Evolutionary conservation across 2,329 filamentous ascomycete genomes (phyloP).

Genomic region (Xenoacremonium recifei): DNA sequence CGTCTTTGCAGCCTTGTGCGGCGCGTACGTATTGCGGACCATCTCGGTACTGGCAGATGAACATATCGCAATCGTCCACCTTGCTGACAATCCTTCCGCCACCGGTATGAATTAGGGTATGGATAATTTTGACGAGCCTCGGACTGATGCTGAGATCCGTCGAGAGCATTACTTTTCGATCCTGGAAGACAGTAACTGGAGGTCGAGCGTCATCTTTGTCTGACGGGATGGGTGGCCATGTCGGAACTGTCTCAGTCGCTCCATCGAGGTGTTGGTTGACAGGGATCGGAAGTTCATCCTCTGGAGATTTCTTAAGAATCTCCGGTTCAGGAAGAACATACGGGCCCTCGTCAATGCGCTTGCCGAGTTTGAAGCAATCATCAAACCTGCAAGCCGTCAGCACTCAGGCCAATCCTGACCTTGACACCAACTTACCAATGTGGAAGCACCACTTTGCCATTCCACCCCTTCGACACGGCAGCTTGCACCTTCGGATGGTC

Average conservation of each 20-base stretch:
- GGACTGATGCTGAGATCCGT: slow-evolving; percentile 69
- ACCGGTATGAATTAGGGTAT: slow-evolving; percentile 67
- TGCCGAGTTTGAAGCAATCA: slow-evolving; percentile 90
- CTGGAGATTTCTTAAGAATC: slow-evolving; percentile 61
- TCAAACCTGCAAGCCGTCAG: slow-evolving; percentile 69
- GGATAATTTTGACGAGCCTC: slow-evolving; percentile 65
- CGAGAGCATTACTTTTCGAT: slow-evolving; percentile 75
- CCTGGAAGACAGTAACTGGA: slow-evolving; percentile 71
- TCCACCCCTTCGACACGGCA: slow-evolving; percentile 63
- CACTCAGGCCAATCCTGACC: background rate
- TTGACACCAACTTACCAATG: slow-evolving; percentile 66
- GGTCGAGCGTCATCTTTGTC: slow-evolving; percentile 42
- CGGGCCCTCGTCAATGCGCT: slow-evolving; percentile 83
- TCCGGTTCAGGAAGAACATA: slow-evolving; percentile 86
- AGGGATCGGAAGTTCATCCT: slow-evolving; percentile 56
- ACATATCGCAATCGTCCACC: slow-evolving; percentile 73
- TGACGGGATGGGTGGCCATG: slow-evolving; percentile 43
- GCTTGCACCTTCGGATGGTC: slow-evolving; percentile 70
- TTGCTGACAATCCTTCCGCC: slow-evolving; percentile 67
- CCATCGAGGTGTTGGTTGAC: slow-evolving; percentile 63
- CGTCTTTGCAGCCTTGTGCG: slow-evolving; percentile 73
- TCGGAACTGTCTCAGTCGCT: slow-evolving; percentile 54
- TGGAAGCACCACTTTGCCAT: slow-evolving; percentile 82
- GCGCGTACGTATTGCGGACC: slow-evolving; percentile 76
- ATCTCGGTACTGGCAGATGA: slow-evolving; percentile 84